phyloP scores from a whole-genome alignment of 108 stramenopile species.

The Pseudonitzschia delicatissima region DNA sequence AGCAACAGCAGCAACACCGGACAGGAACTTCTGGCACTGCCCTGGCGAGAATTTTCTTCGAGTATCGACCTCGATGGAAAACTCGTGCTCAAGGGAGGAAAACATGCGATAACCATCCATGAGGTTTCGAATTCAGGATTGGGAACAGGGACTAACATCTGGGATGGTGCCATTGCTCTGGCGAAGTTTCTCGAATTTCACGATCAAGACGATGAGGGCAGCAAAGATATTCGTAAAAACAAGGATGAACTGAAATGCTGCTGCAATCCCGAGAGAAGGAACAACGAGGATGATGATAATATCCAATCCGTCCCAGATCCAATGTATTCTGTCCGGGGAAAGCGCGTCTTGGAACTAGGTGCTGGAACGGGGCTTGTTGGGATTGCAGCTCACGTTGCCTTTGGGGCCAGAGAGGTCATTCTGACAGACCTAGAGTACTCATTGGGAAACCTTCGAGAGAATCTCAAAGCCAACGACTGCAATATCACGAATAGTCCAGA shows the following conservation, averaged over 20 bases:
- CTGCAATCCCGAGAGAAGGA: neutral
- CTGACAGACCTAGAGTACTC: conserved; percentile 71
- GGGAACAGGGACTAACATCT: conserved; percentile 66
- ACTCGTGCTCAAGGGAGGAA: neutral
- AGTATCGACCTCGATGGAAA: neutral
- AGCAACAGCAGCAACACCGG: neutral
- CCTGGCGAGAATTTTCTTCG: conserved; percentile 8
- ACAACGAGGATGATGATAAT: neutral
- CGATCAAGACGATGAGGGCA: neutral
- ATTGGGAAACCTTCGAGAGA: conserved; percentile 43
- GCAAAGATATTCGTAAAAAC: neutral
- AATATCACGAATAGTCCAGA: neutral
- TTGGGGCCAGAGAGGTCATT: conserved; percentile 47
- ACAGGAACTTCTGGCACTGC: neutral
- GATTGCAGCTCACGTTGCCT: conserved; percentile 38
- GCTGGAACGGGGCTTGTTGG: conserved; percentile 70
- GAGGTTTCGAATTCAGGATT: conserved; percentile 8
- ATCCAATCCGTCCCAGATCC: neutral
- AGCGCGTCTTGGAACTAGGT: conserved; percentile 62
- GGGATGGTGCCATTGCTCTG: conserved; percentile 69
- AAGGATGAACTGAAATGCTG: too few relatives aligned
- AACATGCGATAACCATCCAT: neutral
- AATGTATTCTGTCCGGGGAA: conserved; percentile 24
- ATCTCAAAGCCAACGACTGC: conserved; percentile 23
- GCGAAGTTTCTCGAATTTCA: conserved; percentile 5